Percentiles rank a stretch among this genome's conserved stretches.
Evolutionary conservation across 495 filamentous ascomycete genomes (phyloP).

Genomic region (Penicillium tannophilum): DNA sequence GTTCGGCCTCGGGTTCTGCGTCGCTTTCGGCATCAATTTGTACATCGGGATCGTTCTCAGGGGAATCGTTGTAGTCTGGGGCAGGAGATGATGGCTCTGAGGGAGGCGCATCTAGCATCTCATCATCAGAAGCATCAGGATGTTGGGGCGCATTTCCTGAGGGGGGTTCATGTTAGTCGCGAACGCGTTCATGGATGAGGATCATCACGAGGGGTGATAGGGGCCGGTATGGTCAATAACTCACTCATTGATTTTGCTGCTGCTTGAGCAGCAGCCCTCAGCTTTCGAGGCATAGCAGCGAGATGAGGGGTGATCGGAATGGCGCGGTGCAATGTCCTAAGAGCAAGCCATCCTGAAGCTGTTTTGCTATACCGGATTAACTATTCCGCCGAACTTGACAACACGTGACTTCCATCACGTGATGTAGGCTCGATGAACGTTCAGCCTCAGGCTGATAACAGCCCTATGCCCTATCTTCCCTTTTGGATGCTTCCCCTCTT

Average conservation of each 20-base stretch:
- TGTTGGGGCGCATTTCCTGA: conserved; percentile 49
- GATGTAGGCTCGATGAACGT: too few relatives aligned
- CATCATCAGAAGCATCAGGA: conserved; percentile 51
- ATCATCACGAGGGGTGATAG: not conserved
- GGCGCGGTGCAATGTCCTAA: conserved; percentile 10
- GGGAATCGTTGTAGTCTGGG: conserved; percentile 33
- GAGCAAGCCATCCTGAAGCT: conserved; percentile 9
- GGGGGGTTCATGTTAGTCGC: conserved; percentile 19
- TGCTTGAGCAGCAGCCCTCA: conserved; percentile 51
- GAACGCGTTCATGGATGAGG: conserved; percentile 21
- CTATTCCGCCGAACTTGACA: not conserved
- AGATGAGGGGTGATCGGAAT: conserved; percentile 6
- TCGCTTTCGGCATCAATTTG: conserved; percentile 30
- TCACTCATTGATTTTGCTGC: conserved; percentile 52
- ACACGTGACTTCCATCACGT: too few relatives aligned
- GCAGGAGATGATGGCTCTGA: conserved; percentile 42
- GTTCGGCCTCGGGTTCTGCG: conserved; percentile 33
- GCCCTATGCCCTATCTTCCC: conserved; percentile 6
- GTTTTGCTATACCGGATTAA: conserved; percentile 23
- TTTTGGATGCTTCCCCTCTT: not conserved
- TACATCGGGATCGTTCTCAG: conserved; percentile 32
- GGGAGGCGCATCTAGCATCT: conserved; percentile 46
- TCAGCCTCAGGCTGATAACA: not conserved
- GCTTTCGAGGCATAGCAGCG: conserved; percentile 49
- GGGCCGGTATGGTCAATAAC: not conserved